Percentiles rank a stretch among this genome's conserved stretches.
Evolutionary conservation across 2,329 filamentous ascomycete genomes (phyloP).

Genomic region (Lachnellula suecica): DNA sequence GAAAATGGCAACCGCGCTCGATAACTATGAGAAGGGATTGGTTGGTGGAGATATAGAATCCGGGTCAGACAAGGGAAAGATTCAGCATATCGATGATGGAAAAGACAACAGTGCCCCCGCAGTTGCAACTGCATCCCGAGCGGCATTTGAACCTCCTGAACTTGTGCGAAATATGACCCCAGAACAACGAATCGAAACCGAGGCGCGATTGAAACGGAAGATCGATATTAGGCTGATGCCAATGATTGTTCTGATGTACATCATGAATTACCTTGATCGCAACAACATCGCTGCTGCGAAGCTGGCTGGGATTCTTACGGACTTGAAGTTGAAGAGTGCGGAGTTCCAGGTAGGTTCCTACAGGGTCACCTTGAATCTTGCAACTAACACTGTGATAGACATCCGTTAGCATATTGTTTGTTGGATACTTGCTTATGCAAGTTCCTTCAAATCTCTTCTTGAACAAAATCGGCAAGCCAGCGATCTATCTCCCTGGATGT

Average conservation of each 20-base stretch:
- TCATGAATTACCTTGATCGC: conserved; percentile 64
- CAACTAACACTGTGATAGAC: conserved; percentile 29
- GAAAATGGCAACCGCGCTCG: conserved; percentile 11
- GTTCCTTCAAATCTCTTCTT: conserved; percentile 48
- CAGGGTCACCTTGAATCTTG: background rate
- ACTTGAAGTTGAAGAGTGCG: conserved; percentile 39
- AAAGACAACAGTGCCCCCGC: background rate
- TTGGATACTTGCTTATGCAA: conserved; percentile 41
- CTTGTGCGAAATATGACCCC: conserved; percentile 45
- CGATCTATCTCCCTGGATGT: conserved; percentile 48
- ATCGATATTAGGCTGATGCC: conserved; percentile 66
- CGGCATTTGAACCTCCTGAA: conserved; percentile 24
- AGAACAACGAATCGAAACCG: conserved; percentile 50
- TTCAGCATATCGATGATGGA: conserved; percentile 16
- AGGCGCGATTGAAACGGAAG: conserved; percentile 59
- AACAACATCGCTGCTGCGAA: conserved; percentile 58
- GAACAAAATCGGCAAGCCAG: conserved; percentile 49
- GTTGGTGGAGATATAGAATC: conserved; percentile 17
- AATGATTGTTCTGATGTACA: conserved; percentile 68
- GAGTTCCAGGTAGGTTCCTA: conserved; percentile 39
- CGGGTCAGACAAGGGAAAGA: conserved; percentile 18
- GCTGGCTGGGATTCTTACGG: conserved; percentile 47
- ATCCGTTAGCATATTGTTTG: conserved; percentile 39
- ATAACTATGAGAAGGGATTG: conserved; percentile 16
- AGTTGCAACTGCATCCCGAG: background rate